These are phyloP conservation scores for Crepidotus variabilis DNA, from an alignment of 768 basidiomycete genomes.

Conservation along the genomic window DNA sequence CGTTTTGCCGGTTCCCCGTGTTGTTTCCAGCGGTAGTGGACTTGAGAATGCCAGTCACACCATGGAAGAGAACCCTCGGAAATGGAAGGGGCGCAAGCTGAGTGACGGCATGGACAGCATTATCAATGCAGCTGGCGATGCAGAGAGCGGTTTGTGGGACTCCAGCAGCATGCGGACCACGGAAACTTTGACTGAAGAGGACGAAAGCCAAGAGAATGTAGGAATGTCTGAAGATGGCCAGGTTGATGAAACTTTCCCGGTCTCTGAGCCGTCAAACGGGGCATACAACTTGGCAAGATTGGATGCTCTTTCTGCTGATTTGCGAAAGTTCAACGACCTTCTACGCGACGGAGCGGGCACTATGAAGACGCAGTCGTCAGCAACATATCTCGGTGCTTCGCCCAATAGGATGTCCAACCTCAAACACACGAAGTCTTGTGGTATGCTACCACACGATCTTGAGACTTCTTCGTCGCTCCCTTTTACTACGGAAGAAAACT, in stretches of 20 bases:
- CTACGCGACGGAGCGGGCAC: conserved; percentile 8
- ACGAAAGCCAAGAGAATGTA: conserved; percentile 4
- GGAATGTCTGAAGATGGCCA: neutral
- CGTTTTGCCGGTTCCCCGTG: conserved; percentile 10
- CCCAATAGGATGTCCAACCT: conserved; percentile 1
- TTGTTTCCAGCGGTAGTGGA: conserved; percentile 13
- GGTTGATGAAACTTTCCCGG: neutral
- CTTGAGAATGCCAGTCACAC: conserved; percentile 10
- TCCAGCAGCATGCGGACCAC: neutral
- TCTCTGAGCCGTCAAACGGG: neutral
- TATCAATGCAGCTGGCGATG: conserved; percentile 3
- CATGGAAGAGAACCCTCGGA: neutral
- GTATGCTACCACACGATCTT: conserved; percentile 7
- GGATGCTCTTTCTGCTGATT: conserved; percentile 16
- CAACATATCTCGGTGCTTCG: neutral
- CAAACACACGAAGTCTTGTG: conserved; percentile 16
- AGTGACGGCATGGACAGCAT: conserved; percentile 1
- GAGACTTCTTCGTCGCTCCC: neutral
- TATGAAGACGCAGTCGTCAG: neutral
- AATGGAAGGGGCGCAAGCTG: conserved; percentile 1
- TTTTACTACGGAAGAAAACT: no score
- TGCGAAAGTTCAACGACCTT: conserved; percentile 18
- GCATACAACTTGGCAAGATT: conserved; percentile 16
- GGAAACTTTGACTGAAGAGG: conserved; percentile 1
- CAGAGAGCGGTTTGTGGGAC: conserved; percentile 5